Evolutionary conservation across 2,329 filamentous ascomycete species (phyloP).

Genomic region (Trichoderma semiorbis): DNA sequence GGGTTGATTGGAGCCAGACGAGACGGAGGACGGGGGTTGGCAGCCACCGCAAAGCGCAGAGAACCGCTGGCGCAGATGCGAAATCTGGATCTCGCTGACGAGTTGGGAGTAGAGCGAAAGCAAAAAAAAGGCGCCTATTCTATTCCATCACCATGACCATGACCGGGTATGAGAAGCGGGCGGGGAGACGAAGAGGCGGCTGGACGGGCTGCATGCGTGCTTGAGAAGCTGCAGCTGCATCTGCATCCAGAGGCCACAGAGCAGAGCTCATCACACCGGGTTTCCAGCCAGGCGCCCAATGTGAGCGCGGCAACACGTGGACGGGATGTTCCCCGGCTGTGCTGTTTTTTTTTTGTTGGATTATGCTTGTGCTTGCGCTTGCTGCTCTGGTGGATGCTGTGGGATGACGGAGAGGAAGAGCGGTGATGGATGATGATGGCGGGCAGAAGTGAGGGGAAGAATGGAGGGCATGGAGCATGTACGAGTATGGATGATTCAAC

Average conservation of each 20-base stretch:
- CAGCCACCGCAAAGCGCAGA: background rate
- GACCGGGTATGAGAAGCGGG: background rate
- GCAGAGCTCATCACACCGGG: constrained; percentile 6
- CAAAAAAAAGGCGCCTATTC: background rate
- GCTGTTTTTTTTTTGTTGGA: background rate
- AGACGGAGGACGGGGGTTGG: background rate
- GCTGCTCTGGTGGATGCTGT: background rate
- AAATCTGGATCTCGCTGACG: constrained; percentile 1
- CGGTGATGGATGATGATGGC: background rate
- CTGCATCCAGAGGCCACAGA: background rate
- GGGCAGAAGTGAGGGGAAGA: background rate
- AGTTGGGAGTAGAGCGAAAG: background rate
- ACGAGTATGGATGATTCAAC: background rate
- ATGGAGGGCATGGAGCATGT: background rate
- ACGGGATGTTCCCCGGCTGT: background rate
- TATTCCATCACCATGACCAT: background rate
- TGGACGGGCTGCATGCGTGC: constrained; percentile 4
- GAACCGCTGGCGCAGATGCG: background rate
- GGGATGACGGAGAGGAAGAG: background rate
- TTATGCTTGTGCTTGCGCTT: background rate
- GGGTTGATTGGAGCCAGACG: background rate
- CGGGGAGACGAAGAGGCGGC: background rate
- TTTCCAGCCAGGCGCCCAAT: background rate
- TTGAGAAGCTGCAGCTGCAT: background rate
- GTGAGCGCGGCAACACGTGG: constrained; percentile 1